Evolutionary conservation across 306 rosid genomes (phyloP).

Genomic region (Gynostemma pentaphyllum): DNA sequence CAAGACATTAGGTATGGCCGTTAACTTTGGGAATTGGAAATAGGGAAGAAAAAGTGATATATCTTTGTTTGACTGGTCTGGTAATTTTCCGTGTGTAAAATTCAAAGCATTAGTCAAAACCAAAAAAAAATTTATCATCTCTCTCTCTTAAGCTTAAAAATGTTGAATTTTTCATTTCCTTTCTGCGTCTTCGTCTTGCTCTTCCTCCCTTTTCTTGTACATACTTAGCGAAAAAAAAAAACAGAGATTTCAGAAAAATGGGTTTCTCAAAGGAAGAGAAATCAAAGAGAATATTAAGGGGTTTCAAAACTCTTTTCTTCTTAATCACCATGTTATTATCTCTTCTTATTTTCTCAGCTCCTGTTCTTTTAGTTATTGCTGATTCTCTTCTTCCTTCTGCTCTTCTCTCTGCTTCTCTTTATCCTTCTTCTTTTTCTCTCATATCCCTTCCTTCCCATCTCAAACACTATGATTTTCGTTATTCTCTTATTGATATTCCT

Average conservation of each 20-base stretch:
- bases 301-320: slow-evolving; percentile 68
- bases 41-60: slow-evolving; percentile 2
- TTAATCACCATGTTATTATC: slow-evolving; percentile 73
- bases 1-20: slow-evolving; percentile 48
- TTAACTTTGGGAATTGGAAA: slow-evolving; percentile 15
- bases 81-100: slow-evolving; percentile 25
- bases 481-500: slow-evolving; percentile 87
- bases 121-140: neutral
- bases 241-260: slow-evolving; percentile 26
- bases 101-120: slow-evolving; percentile 22
- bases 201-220: neutral
- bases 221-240: neutral
- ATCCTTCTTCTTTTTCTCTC: slow-evolving; percentile 32
- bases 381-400: slow-evolving; percentile 70
- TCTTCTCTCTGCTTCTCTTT: slow-evolving; percentile 48
- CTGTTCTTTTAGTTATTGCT: slow-evolving; percentile 58
- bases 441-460: slow-evolving; percentile 50
- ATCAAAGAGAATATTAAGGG: slow-evolving; percentile 48
- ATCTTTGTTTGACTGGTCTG: slow-evolving; percentile 23
- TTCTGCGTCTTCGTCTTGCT: no score
- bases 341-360: slow-evolving; percentile 70
- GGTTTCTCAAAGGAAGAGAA: slow-evolving; percentile 73
- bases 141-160: neutral
- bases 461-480: slow-evolving; percentile 62
- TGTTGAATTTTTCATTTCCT: neutral